These are phyloP conservation scores for Simplicillium aogashimaense DNA, from an alignment of 2,329 filamentous ascomycete genomes.

Conservation along the genomic window DNA sequence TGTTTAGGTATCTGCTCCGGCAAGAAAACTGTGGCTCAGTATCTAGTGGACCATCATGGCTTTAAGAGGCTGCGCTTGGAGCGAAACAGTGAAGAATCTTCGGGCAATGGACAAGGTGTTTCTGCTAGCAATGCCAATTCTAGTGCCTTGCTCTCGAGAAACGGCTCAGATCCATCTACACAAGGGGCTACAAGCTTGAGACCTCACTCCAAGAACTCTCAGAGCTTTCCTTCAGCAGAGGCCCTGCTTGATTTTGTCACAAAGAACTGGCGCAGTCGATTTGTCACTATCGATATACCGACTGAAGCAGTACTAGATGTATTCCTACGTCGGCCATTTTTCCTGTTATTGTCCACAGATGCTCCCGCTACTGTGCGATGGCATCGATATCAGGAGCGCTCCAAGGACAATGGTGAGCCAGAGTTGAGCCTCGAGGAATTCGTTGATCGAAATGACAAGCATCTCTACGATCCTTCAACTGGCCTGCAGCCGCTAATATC, in stretches of 20 bases:
- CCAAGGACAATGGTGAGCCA: slow-evolving; percentile 10
- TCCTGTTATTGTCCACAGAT: slow-evolving; percentile 85
- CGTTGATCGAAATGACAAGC: slow-evolving; percentile 51
- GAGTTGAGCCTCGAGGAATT: slow-evolving; percentile 43
- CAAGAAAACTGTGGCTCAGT: slow-evolving; percentile 81
- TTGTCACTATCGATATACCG: slow-evolving; percentile 78
- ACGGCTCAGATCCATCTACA: too few relatives aligned
- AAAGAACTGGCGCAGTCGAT: slow-evolving; percentile 69
- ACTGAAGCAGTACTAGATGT: slow-evolving; percentile 64
- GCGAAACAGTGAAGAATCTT: too few relatives aligned
- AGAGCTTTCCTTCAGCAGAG: slow-evolving; percentile 51
- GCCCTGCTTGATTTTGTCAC: slow-evolving; percentile 79
- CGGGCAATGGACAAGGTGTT: too few relatives aligned
- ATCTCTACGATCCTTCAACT: slow-evolving; percentile 58
- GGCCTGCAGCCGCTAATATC: slow-evolving; percentile 71
- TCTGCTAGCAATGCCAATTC: too few relatives aligned
- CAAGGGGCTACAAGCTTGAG: too few relatives aligned
- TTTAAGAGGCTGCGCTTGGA: slow-evolving; percentile 54
- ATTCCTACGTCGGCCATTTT: slow-evolving; percentile 75
- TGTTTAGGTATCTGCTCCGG: slow-evolving; percentile 77
- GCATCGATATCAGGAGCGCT: slow-evolving; percentile 54
- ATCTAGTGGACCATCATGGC: slow-evolving; percentile 72
- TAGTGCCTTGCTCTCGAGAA: too few relatives aligned
- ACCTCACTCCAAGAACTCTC: slow-evolving; percentile 4
- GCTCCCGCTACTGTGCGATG: slow-evolving; percentile 79